Base-by-base conservation (phyloP, 345 rosid species). In the Corchorus olitorius region DNA sequence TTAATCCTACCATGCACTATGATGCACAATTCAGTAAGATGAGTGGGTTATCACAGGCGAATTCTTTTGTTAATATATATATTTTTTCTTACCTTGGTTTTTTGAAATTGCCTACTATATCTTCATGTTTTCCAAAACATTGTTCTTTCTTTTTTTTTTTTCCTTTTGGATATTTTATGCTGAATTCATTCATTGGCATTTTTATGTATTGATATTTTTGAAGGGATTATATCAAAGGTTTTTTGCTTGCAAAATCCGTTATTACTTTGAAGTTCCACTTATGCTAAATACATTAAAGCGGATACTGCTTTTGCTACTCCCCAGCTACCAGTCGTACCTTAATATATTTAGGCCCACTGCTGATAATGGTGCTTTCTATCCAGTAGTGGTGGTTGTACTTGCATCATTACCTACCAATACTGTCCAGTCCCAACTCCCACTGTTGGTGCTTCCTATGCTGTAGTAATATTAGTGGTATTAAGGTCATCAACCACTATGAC, bases 361-460 rank as follows among this genome's bases (percentile, higher is more conserved):
- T 70, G 35, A 41, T 53, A 19, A 53, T 53, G 74, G 35, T 53
- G 74, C 74, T 53, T 70, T 53, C 61, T 70, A 34, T 27, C 62
- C 62, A 17, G 46, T 35, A 20, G 11, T 70, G 74, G 48, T n/a
- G 48, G 60, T 70, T 70, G 74, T 70, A 53, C 48, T 70, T 37
- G 74, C 62, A 53, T 35, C 46, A 54, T 12, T 53, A 34, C 34
- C 37, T 17, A 53, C 49, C 74, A 70, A 6, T 15, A n/a, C 5
- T 12, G 49, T 70, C 62, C 62, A 53, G 34, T n/a, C 74, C 62
- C 34, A 53, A 53, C 17, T n/a, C 74, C 62, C 34, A 53, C 62
- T 53, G 61, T 48, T 70, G 74, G 48, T 37, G 62, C 49, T 53
- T 53, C 62, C n/a, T 53, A 34, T 35, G 34, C 62, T 35, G 15